A percentile compares a stretch with the other conserved stretches of the same genome.
phyloP scores from a whole-genome alignment of 805 yeast species.

The Ogataea sp. region DNA sequence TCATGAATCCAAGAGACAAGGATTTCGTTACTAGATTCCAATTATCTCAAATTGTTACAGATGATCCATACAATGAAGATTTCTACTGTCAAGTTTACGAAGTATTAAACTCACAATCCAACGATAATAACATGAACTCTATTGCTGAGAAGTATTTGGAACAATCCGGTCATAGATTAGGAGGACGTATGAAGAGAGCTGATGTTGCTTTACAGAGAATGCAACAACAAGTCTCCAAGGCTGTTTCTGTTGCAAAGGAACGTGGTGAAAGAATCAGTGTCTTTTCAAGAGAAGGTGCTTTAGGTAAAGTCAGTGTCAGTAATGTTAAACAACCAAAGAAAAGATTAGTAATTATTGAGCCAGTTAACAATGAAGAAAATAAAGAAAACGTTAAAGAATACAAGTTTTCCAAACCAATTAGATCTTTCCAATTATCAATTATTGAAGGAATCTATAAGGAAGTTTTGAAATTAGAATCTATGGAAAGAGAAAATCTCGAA shows the following conservation, averaged over 20 bases:
- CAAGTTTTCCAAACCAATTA: slow-evolving; percentile 27
- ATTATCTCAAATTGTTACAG: slow-evolving; percentile 90
- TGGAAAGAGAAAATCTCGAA: slow-evolving; percentile 48
- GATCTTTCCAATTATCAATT: slow-evolving; percentile 51
- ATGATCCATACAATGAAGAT: slow-evolving; percentile 95
- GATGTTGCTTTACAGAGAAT: slow-evolving; percentile 91
- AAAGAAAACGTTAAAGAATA: slow-evolving; percentile 17
- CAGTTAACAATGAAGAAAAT: slow-evolving; percentile 35
- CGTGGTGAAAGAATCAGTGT: slow-evolving; percentile 57
- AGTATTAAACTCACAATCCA: slow-evolving; percentile 53
- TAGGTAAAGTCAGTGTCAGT: slow-evolving; percentile 78
- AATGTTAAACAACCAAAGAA: slow-evolving; percentile 83
- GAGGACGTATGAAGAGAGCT: slow-evolving; percentile 77
- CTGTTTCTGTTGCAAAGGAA: slow-evolving; percentile 91
- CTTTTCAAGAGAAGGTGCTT: slow-evolving; percentile 68
- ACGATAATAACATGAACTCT: slow-evolving; percentile 56
- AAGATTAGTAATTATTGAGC: slow-evolving; percentile 52
- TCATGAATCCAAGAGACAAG: slow-evolving; percentile 96
- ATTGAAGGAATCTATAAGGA: slow-evolving; percentile 75
- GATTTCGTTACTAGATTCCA: slow-evolving; percentile 93
- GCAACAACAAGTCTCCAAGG: slow-evolving; percentile 97
- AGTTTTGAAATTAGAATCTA: slow-evolving; percentile 72
- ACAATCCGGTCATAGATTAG: slow-evolving; percentile 84
- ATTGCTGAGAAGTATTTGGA: slow-evolving; percentile 89
- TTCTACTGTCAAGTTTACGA: slow-evolving; percentile 91